Evolutionary conservation across 768 basidiomycete species (phyloP).

Genomic region (Trametes cinnabarina): DNA sequence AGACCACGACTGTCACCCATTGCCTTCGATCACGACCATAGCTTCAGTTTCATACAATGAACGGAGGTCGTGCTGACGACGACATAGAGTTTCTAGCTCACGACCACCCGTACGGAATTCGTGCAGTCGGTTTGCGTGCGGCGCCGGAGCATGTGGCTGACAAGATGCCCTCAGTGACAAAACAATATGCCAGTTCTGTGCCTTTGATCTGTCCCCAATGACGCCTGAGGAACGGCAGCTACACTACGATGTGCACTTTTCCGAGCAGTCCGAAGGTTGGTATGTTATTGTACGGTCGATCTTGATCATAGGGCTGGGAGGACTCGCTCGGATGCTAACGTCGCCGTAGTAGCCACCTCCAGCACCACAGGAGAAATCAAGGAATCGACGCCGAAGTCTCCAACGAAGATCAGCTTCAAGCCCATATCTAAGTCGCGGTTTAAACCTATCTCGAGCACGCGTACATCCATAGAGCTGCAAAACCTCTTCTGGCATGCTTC

Average conservation of each 20-base stretch:
- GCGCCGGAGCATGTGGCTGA: not conserved
- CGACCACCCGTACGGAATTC: slow-evolving; percentile 4
- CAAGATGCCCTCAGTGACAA: not conserved
- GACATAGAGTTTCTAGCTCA: slow-evolving; percentile 8
- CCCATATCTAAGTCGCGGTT: slow-evolving; percentile 1
- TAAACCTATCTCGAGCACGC: not conserved
- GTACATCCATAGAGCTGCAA: not conserved
- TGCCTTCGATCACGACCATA: too few species aligned
- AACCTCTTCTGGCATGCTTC: slow-evolving; percentile 70
- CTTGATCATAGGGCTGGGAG: too few species aligned
- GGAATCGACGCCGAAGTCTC: not conserved
- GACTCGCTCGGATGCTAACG: too few species aligned
- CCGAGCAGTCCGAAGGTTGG: slow-evolving; percentile 18
- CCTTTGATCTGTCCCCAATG: slow-evolving; percentile 38
- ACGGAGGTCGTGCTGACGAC: not conserved
- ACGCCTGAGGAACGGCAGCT: slow-evolving; percentile 39
- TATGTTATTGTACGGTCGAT: too few species aligned
- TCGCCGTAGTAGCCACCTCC: not conserved
- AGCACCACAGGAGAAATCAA: not conserved
- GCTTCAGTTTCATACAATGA: not conserved
- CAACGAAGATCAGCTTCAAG: not conserved
- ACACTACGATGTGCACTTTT: slow-evolving; percentile 58
- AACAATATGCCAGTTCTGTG: slow-evolving; percentile 52
- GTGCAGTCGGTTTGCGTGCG: not conserved
- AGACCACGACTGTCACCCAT: too few species aligned